A percentile compares a stretch with the other conserved stretches of the same genome.
These are phyloP conservation scores for Ustilaginoidea virens DNA, from an alignment of 2,329 filamentous ascomycete species.

Conservation along the genomic window DNA sequence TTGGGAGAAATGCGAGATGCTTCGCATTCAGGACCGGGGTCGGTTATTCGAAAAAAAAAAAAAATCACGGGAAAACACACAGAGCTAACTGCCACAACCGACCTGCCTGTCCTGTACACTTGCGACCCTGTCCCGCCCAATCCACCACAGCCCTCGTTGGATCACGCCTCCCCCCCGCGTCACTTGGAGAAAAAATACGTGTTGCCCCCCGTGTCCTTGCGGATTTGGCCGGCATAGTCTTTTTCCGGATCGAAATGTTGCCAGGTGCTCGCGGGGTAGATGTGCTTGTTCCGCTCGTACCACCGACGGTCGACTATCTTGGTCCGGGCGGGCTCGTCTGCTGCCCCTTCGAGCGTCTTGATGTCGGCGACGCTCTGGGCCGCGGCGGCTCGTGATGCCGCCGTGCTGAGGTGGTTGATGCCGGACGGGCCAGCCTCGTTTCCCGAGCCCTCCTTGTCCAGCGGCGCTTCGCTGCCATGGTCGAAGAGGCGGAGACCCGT, in stretches of 20 bases:
- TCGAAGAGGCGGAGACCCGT: slow-evolving; percentile 61
- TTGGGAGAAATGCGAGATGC: too few species aligned
- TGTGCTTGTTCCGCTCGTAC: slow-evolving; percentile 98
- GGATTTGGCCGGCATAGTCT: slow-evolving; percentile 63
- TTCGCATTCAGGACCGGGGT: too few species aligned
- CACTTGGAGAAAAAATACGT: slow-evolving; percentile 66
- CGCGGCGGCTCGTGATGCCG: slow-evolving; percentile 22
- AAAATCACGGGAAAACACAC: too few species aligned
- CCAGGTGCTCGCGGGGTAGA: slow-evolving; percentile 92
- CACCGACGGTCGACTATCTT: slow-evolving; percentile 93
- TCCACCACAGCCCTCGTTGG: too few species aligned
- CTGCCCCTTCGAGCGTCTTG: slow-evolving; percentile 53
- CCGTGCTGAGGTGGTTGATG: slow-evolving; percentile 13
- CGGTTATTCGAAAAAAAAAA: too few species aligned
- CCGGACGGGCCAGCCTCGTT: slow-evolving; percentile 1
- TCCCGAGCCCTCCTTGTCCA: slow-evolving; percentile 4
- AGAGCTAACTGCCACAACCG: too few species aligned
- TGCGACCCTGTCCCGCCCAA: too few species aligned
- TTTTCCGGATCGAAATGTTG: slow-evolving; percentile 84
- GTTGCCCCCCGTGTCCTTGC: slow-evolving; percentile 79
- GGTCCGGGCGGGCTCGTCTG: slow-evolving; percentile 65
- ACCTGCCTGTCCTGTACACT: too few species aligned
- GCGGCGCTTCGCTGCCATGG: slow-evolving; percentile 41
- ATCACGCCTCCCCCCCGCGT: slow-evolving; percentile 5
- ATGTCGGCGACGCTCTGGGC: slow-evolving; percentile 28